phyloP scores from a whole-genome alignment of 2,329 filamentous ascomycete species.

The Aspergillus novofumigatus region DNA sequence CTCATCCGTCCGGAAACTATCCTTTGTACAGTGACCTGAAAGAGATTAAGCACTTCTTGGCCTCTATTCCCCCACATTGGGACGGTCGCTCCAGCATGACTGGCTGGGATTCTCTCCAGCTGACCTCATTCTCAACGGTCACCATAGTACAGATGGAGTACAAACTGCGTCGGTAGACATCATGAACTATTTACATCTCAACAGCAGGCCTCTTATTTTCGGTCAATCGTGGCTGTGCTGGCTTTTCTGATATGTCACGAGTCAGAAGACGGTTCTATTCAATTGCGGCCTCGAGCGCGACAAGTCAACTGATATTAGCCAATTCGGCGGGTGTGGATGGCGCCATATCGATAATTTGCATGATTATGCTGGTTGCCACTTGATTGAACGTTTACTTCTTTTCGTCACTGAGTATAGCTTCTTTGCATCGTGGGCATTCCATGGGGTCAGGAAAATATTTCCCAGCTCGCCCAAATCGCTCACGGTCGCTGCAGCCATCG shows the following conservation, averaged over 20 bases:
- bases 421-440: conserved; percentile 9
- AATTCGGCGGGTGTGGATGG: not conserved
- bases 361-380: not conserved
- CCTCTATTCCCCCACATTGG: not conserved
- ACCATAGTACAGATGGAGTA: not conserved
- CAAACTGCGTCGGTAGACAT: not conserved
- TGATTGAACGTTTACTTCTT: conserved; percentile 1
- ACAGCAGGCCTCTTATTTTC: not conserved
- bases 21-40: not conserved
- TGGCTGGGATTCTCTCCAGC: not conserved
- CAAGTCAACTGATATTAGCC: conserved; percentile 8
- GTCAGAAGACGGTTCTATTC: conserved; percentile 21
- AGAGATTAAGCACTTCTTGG: not conserved
- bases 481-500: not conserved
- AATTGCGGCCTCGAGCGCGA: conserved; percentile 8
- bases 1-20: not conserved
- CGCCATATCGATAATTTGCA: not conserved
- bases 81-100: not conserved
- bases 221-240: not conserved
- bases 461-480: not conserved
- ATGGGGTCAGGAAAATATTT: conserved; percentile 1
- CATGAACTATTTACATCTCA: not conserved
- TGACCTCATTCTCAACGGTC: not conserved
- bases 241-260: conserved; percentile 30
- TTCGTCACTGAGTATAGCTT: conserved; percentile 5